phyloP scores from a whole-genome alignment of 257 asterid genomes.

The Capsicum pubescens region DNA sequence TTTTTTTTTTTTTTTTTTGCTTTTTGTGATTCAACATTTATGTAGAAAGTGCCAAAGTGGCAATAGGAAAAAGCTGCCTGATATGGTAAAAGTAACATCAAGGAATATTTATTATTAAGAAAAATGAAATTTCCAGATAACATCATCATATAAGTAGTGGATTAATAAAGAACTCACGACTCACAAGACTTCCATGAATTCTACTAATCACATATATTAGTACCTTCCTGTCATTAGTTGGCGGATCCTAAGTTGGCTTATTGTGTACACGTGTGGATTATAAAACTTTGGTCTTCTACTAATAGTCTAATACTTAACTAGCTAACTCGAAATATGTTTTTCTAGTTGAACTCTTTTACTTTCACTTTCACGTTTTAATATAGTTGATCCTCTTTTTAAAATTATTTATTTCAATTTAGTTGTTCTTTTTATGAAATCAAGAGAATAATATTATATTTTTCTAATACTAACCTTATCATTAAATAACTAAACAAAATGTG shows the following conservation, averaged over 20 bases:
- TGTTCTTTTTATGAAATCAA: no score
- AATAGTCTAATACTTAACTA: no score
- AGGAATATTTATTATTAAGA: neutral
- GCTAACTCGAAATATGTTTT: neutral
- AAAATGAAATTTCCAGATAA: neutral
- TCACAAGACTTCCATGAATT: neutral
- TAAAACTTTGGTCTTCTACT: neutral
- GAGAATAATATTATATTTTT: no score
- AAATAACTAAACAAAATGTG: no score
- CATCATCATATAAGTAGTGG: neutral
- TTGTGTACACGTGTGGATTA: neutral
- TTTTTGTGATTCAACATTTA: neutral
- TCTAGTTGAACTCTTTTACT: neutral
- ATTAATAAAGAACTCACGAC: neutral
- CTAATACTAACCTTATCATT: no score
- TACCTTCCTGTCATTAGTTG: neutral
- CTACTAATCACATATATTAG: neutral
- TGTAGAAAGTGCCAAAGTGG: neutral
- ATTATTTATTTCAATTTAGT: no score
- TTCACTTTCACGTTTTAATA: no score
- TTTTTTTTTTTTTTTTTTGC: no score
- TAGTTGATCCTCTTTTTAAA: no score
- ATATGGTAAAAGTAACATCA: neutral
- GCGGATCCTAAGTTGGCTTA: neutral
- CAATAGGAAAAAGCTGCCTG: neutral